Percentiles rank a stretch among this genome's conserved stretches.
phyloP scores from a whole-genome alignment of 257 asterid genomes.

The Solanum dulcamara region DNA sequence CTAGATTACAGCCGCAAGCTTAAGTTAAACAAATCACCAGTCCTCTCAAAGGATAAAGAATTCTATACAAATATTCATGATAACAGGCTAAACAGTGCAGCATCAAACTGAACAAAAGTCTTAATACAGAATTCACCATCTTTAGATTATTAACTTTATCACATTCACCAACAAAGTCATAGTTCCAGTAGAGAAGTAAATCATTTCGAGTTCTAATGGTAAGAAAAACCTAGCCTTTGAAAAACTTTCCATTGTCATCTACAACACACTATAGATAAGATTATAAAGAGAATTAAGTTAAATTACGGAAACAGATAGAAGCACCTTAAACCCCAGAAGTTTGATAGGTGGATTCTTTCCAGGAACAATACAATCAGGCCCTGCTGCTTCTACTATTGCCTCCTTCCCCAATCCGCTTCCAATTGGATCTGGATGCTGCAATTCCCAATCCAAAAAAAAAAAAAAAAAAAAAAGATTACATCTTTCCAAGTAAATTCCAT shows the following conservation, averaged over 20 bases:
- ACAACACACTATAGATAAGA: not conserved
- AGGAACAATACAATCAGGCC: slow-evolving; percentile 92
- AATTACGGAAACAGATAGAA: not conserved
- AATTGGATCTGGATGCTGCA: slow-evolving; percentile 38
- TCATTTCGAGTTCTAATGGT: not conserved
- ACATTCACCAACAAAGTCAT: not conserved
- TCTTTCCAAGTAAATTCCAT: not conserved
- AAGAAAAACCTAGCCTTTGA: not conserved
- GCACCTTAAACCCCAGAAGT: slow-evolving; percentile 84
- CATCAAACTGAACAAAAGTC: not conserved
- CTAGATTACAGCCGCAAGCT: not conserved
- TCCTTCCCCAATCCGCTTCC: slow-evolving; percentile 71
- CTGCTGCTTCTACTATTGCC: slow-evolving; percentile 90
- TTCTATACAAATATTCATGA: not conserved
- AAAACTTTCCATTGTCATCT: not conserved
- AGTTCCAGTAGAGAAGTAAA: not conserved
- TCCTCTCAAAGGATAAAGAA: not conserved
- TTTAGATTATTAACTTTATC: not conserved
- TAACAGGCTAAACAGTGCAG: not conserved
- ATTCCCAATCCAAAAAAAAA: not conserved
- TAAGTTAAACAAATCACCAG: not conserved
- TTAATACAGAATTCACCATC: not conserved
- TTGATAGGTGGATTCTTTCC: slow-evolving; percentile 70
- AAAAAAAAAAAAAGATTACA: not conserved
- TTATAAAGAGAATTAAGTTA: not conserved